These are phyloP conservation scores for Irpex sp. DNA, from an alignment of 1,284 basidiomycete genomes.

Conservation along the genomic window DNA sequence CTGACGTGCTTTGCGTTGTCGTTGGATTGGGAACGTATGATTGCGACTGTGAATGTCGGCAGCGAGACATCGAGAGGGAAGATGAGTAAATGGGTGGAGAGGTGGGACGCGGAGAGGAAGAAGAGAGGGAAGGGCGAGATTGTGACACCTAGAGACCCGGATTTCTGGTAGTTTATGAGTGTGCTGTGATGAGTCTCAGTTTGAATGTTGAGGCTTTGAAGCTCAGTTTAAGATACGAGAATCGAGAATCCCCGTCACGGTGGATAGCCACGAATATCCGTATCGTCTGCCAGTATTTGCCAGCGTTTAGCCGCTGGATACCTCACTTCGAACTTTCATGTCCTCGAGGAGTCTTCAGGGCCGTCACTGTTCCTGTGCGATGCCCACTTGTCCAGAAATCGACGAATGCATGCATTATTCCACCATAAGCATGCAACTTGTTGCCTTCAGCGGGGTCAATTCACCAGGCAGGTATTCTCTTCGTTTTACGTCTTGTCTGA, in stretches of 20 bases:
- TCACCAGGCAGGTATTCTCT: too few relatives aligned
- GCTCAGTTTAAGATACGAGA: too few relatives aligned
- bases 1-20: constrained; percentile 92
- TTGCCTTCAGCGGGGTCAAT: background rate
- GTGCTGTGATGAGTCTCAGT: background rate
- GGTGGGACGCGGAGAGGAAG: constrained; percentile 81
- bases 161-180: constrained; percentile 56
- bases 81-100: constrained; percentile 85
- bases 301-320: too few relatives aligned
- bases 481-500: too few relatives aligned
- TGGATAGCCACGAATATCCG: too few relatives aligned
- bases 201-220: too few relatives aligned
- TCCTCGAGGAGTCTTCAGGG: too few relatives aligned
- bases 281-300: too few relatives aligned
- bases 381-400: too few relatives aligned
- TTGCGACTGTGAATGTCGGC: constrained; percentile 94
- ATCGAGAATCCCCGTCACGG: too few relatives aligned
- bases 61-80: constrained; percentile 75
- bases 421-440: background rate
- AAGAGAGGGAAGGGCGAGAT: constrained; percentile 46
- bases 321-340: too few relatives aligned
- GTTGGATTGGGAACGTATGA: constrained; percentile 79
- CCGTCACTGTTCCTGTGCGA: too few relatives aligned
- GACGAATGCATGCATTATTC: background rate
- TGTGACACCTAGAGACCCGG: constrained; percentile 57